Evolutionary conservation across 2,329 filamentous ascomycete genomes (phyloP).

Genomic region (Rosellinia necatrix): DNA sequence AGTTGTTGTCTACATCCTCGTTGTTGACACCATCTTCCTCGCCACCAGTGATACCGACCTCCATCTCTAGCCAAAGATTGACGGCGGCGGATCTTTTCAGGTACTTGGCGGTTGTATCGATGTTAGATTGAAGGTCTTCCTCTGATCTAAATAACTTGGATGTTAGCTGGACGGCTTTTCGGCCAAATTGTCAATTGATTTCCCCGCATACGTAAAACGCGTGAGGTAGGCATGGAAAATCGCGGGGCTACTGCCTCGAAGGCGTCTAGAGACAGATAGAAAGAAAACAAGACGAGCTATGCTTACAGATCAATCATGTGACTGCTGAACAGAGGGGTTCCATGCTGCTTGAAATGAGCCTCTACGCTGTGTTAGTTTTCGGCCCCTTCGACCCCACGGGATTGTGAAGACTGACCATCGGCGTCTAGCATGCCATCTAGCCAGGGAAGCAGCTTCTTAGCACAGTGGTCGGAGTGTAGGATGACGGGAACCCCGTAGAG

Average conservation of each 20-base stretch:
- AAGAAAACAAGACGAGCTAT: background rate
- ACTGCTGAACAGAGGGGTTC: conserved; percentile 89
- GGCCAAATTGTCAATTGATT: background rate
- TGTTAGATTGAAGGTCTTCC: conserved; percentile 88
- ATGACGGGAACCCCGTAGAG: conserved; percentile 88
- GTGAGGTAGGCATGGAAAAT: no score
- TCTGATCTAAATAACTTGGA: conserved; percentile 55
- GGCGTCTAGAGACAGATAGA: background rate
- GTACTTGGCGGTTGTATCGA: conserved; percentile 89
- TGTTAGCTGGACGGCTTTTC: conserved; percentile 4
- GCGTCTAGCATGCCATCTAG: conserved; percentile 77
- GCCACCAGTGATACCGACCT: conserved; percentile 93
- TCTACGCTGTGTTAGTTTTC: conserved; percentile 58
- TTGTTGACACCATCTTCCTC: conserved; percentile 99
- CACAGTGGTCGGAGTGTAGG: conserved; percentile 97
- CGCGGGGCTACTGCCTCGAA: no score
- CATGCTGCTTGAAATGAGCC: conserved; percentile 91
- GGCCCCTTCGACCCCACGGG: background rate
- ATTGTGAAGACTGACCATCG: conserved; percentile 17
- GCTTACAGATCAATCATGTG: conserved; percentile 95
- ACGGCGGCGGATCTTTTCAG: conserved; percentile 91
- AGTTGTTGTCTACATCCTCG: conserved; percentile 94
- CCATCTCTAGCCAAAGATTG: conserved; percentile 96
- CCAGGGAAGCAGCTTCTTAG: conserved; percentile 99
- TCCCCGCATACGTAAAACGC: no score